Evolutionary conservation across 495 filamentous ascomycete genomes (phyloP).

Genomic region (Penicillium fimorum): DNA sequence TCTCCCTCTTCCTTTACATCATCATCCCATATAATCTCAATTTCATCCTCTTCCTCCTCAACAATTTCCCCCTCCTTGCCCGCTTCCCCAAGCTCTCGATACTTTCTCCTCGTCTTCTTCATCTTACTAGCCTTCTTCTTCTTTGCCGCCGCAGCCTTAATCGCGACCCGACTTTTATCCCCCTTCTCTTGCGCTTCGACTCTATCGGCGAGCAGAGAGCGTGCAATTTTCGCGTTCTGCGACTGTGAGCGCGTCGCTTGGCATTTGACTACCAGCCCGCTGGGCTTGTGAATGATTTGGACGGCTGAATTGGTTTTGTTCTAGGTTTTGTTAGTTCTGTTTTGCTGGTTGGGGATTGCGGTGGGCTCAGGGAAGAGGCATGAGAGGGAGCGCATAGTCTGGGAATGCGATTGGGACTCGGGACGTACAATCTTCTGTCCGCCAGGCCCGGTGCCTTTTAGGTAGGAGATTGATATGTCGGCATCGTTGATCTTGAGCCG

Average conservation of each 20-base stretch:
- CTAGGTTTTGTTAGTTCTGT: constrained; percentile 38
- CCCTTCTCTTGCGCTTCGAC: constrained; percentile 69
- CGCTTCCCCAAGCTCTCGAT: constrained; percentile 49
- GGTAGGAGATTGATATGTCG: constrained; percentile 78
- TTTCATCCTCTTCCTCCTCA: constrained; percentile 46
- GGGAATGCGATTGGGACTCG: not conserved
- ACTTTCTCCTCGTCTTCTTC: constrained; percentile 69
- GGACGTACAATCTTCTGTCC: constrained; percentile 82
- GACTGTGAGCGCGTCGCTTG: constrained; percentile 84
- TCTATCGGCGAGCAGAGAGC: constrained; percentile 70
- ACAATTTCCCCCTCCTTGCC: constrained; percentile 44
- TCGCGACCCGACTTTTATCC: constrained; percentile 52
- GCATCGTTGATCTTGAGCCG: constrained; percentile 71
- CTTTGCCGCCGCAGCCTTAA: constrained; percentile 52
- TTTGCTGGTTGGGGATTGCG: not conserved
- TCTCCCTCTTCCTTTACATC: constrained; percentile 10
- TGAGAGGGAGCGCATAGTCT: not conserved
- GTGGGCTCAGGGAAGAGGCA: too few relatives aligned
- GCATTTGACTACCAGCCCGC: constrained; percentile 85
- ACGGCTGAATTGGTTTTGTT: constrained; percentile 98
- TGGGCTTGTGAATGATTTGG: constrained; percentile 85
- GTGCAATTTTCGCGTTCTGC: constrained; percentile 88
- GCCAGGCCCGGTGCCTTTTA: constrained; percentile 90
- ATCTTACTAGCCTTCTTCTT: constrained; percentile 64
- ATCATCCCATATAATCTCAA: constrained; percentile 25